phyloP scores from a whole-genome alignment of 768 basidiomycete species.

The Leccinum broughii region DNA sequence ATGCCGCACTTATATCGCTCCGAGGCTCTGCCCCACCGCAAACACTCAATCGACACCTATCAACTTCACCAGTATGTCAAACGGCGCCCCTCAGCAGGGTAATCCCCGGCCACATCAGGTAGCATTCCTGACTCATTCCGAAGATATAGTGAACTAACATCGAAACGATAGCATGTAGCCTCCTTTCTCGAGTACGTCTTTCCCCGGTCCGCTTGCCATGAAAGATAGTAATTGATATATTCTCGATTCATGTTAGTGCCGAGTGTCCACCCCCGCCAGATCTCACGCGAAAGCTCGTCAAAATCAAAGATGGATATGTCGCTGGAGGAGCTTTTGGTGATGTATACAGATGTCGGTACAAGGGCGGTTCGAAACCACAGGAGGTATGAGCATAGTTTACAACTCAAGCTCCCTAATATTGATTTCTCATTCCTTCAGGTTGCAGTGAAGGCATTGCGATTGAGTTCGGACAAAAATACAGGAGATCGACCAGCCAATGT shows the following conservation, averaged over 20 bases:
- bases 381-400: neutral
- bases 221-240: neutral
- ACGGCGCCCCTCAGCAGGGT: too few species aligned
- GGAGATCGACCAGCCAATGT: neutral
- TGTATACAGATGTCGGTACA: neutral
- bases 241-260: constrained; percentile 18
- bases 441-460: neutral
- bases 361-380: neutral
- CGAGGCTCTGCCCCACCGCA: too few species aligned
- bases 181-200: too few species aligned
- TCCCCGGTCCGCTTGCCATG: too few species aligned
- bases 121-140: too few species aligned
- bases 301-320: neutral
- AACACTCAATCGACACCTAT: too few species aligned
- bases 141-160: too few species aligned
- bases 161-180: too few species aligned
- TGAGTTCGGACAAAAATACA: too few species aligned
- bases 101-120: too few species aligned
- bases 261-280: neutral
- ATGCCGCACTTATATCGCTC: too few species aligned
- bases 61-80: too few species aligned
- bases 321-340: neutral
- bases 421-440: neutral
- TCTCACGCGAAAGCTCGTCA: neutral
- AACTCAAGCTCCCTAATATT: neutral